Evolutionary conservation across 1,284 basidiomycete genomes (phyloP).

Genomic region (Pseudozyma hubeiensis): DNA sequence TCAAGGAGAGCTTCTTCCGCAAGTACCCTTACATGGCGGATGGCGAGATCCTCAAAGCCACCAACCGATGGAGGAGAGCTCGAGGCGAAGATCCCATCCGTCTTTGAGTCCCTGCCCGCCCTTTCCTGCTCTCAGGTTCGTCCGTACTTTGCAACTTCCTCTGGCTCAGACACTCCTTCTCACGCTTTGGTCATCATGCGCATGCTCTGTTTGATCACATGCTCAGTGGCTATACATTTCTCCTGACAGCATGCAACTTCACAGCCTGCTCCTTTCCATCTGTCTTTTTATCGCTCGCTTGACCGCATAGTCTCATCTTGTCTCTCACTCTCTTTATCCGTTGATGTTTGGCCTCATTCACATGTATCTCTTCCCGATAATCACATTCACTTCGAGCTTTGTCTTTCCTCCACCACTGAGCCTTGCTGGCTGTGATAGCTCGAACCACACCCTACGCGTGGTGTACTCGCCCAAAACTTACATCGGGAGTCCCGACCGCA

Average conservation of each 20-base stretch:
- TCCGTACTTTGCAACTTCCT: neutral
- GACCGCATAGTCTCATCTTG: neutral
- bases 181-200: no score
- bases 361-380: conserved; percentile 7
- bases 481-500: no score
- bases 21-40: conserved; percentile 53
- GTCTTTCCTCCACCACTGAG: neutral
- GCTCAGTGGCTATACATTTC: no score
- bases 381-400: neutral
- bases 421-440: no score
- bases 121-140: neutral
- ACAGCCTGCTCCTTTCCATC: neutral
- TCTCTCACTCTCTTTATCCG: neutral
- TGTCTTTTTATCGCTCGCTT: neutral
- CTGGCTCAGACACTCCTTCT: no score
- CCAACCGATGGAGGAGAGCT: conserved; percentile 48
- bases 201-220: no score
- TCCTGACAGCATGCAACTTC: neutral
- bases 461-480: no score
- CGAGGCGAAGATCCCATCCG: conserved; percentile 49
- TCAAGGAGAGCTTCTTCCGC: conserved; percentile 51
- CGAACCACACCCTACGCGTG: no score
- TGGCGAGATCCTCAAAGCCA: conserved; percentile 42
- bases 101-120: conserved; percentile 10
- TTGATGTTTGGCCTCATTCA: neutral